Percentiles rank a stretch among this genome's conserved stretches.
These are phyloP conservation scores for Dothiorella sarmentorum DNA, from an alignment of 2,329 filamentous ascomycete genomes.

Conservation along the genomic window DNA sequence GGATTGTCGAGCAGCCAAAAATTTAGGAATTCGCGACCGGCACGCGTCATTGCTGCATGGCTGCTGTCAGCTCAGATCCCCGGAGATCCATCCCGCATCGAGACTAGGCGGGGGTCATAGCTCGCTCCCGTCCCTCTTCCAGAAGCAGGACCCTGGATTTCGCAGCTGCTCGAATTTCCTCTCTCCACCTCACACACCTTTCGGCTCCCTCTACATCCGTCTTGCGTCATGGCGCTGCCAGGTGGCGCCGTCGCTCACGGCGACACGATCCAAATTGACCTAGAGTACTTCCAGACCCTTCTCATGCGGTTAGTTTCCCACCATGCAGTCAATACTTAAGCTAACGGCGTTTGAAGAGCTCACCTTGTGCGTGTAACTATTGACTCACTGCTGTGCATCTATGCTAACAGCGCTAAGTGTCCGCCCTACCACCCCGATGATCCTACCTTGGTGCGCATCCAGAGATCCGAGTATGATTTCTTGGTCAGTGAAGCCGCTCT, in stretches of 20 bases:
- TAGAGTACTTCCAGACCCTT: not conserved
- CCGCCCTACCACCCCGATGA: not conserved
- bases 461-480: not conserved
- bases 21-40: constrained; percentile 24
- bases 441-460: not conserved
- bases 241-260: not conserved
- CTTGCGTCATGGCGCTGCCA: not conserved
- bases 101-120: constrained; percentile 2
- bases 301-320: not conserved
- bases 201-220: no score
- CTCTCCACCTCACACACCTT: not conserved
- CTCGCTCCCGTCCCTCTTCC: constrained; percentile 12
- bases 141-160: constrained; percentile 1
- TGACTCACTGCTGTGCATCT: not conserved
- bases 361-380: not conserved
- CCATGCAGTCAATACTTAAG: not conserved
- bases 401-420: not conserved
- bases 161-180: not conserved
- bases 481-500: not conserved
- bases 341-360: not conserved
- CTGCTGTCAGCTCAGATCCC: constrained; percentile 11
- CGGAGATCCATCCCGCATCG: not conserved
- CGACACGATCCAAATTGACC: not conserved
- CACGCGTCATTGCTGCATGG: constrained; percentile 8
- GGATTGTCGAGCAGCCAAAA: constrained; percentile 10